A percentile compares a stretch with the other conserved stretches of the same genome.
These are phyloP conservation scores for Xylaria arbuscula DNA, from an alignment of 2,329 filamentous ascomycete species.

Conservation along the genomic window DNA sequence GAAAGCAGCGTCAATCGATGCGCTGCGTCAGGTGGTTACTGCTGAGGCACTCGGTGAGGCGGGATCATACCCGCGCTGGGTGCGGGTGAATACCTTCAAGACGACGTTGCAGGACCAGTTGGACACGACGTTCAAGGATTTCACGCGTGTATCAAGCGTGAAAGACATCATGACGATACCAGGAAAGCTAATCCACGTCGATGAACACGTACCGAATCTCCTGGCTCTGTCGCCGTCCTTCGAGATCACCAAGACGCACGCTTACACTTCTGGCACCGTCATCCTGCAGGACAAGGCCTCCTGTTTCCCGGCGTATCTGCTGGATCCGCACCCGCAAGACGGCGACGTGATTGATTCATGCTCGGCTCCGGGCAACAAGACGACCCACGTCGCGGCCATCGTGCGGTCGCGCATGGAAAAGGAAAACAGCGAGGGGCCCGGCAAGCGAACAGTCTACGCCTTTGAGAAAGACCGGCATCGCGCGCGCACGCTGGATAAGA, in stretches of 20 bases:
- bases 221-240: slow-evolving; percentile 78
- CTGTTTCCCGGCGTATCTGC: slow-evolving; percentile 91
- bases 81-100: slow-evolving; percentile 84
- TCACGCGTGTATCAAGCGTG: slow-evolving; percentile 66
- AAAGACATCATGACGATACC: slow-evolving; percentile 57
- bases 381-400: slow-evolving; percentile 88
- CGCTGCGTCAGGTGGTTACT: slow-evolving; percentile 70
- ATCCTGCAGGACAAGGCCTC: slow-evolving; percentile 97
- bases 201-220: slow-evolving; percentile 84
- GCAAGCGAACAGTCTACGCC: slow-evolving; percentile 70
- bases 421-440: slow-evolving; percentile 48
- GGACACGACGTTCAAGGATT: slow-evolving; percentile 76
- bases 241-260: slow-evolving; percentile 77
- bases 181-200: slow-evolving; percentile 72
- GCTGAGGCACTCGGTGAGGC: slow-evolving; percentile 62
- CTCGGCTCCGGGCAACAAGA: slow-evolving; percentile 96
- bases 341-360: slow-evolving; percentile 92
- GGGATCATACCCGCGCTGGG: slow-evolving; percentile 82
- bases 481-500: slow-evolving; percentile 81
- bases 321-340: slow-evolving; percentile 73
- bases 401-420: slow-evolving; percentile 62
- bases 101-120: slow-evolving; percentile 78
- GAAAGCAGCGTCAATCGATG: slow-evolving; percentile 74
- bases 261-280: slow-evolving; percentile 80
- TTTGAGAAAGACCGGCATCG: slow-evolving; percentile 81